These are phyloP conservation scores for Eimeria acervulina DNA, from an alignment of 169 alveolate genomes.

Conservation along the genomic window DNA sequence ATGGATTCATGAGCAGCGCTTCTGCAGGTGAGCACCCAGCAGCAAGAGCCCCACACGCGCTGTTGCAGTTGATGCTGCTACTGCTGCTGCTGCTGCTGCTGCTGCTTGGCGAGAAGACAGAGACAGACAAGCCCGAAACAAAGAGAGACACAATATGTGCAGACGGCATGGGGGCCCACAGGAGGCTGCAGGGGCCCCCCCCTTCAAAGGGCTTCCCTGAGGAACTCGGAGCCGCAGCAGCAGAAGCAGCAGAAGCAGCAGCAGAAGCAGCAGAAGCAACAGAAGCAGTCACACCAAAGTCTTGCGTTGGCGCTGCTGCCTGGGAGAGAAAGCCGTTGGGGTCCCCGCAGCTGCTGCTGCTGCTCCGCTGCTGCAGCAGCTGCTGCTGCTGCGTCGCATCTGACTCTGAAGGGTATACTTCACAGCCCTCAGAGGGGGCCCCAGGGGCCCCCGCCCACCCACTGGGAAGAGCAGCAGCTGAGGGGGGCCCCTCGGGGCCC, in stretches of 20 bases:
- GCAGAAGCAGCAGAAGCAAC: slow-evolving; percentile 28
- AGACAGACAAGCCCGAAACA: slow-evolving; percentile 4
- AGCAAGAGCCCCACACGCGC: slow-evolving; percentile 1
- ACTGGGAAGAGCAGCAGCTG: not conserved
- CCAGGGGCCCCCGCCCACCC: not conserved
- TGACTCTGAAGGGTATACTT: not conserved
- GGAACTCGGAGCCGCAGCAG: not conserved
- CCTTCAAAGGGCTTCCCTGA: not conserved
- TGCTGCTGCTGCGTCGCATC: slow-evolving; percentile 1
- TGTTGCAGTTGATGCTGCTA: slow-evolving; percentile 8
- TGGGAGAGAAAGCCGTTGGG: not conserved
- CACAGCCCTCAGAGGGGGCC: not conserved
- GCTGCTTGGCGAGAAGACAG: slow-evolving; percentile 45
- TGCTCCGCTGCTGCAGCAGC: slow-evolving; percentile 33
- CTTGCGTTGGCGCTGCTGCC: not conserved
- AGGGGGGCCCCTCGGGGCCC: slow-evolving; percentile 56
- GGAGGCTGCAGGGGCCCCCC: slow-evolving; percentile 14
- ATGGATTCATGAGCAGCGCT: not conserved
- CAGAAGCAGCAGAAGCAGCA: not conserved
- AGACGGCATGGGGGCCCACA: slow-evolving; percentile 29
- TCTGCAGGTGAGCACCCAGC: not conserved
- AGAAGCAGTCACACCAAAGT: not conserved
- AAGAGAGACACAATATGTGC: slow-evolving; percentile 35
- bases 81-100: slow-evolving; percentile 53
- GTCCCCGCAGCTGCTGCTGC: not conserved